Conservation (phyloP, 148 eudicot species). For the Amaranthus hypochondriacus region DNA sequence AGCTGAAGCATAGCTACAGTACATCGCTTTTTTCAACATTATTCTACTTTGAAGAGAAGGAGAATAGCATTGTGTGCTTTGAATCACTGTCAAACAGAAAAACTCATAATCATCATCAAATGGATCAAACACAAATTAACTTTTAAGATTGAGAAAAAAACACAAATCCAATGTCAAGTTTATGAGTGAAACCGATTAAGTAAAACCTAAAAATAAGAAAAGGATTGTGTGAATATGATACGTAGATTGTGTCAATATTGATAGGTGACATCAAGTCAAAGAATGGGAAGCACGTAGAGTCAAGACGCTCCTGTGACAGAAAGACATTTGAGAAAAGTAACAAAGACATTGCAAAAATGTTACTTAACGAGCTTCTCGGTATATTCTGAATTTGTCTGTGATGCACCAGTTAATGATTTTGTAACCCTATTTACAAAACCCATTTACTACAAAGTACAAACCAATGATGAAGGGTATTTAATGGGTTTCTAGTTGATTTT, state of each 20-base stretch:
- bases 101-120: not conserved
- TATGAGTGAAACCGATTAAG: not conserved
- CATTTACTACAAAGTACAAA: no score
- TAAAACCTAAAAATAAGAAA: not conserved
- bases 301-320: not conserved
- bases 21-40: conserved; percentile 19
- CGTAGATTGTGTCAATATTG: not conserved
- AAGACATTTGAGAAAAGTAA: not conserved
- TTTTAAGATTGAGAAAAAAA: conserved; percentile 9
- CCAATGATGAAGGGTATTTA: no score
- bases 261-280: not conserved
- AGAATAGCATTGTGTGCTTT: not conserved
- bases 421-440: no score
- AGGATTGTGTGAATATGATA: not conserved
- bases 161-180: not conserved
- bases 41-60: not conserved
- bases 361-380: no score
- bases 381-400: no score
- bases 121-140: not conserved
- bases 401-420: no score
- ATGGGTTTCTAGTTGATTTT: no score
- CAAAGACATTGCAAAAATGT: not conserved
- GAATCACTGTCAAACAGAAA: conserved; percentile 12
- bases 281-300: not conserved
- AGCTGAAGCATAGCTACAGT: conserved; percentile 17